Conservation (phyloP, 768 basidiomycete genomes). For the Phanerochaete sordida region DNA sequence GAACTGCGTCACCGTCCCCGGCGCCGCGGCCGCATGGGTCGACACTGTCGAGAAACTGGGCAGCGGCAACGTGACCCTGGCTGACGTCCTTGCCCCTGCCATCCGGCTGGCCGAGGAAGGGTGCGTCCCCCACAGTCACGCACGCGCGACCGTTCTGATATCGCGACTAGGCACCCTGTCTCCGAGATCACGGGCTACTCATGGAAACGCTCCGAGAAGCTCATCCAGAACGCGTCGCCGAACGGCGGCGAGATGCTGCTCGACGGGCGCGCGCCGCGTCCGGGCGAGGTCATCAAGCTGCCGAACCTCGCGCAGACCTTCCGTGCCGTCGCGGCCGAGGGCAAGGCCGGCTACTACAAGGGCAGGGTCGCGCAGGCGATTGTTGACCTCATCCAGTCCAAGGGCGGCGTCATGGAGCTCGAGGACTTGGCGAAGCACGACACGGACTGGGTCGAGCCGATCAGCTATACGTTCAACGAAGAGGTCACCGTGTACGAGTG, state of each 20-base stretch:
- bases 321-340: constrained; percentile 69
- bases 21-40: constrained; percentile 93
- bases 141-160: neutral
- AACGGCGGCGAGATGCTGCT: constrained; percentile 85
- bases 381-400: constrained; percentile 77
- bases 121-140: constrained; percentile 33
- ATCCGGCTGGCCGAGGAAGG: constrained; percentile 91
- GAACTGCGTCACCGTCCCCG: constrained; percentile 90
- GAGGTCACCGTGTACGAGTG: constrained; percentile 88
- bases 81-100: constrained; percentile 83
- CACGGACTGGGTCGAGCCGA: constrained; percentile 81
- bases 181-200: constrained; percentile 71
- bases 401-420: constrained; percentile 92
- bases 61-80: constrained; percentile 60
- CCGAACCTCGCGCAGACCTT: constrained; percentile 82
- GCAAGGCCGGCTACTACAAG: constrained; percentile 92
- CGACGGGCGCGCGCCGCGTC: constrained; percentile 76
- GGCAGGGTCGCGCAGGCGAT: constrained; percentile 88
- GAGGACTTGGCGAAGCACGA: constrained; percentile 87
- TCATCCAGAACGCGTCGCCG: constrained; percentile 81
- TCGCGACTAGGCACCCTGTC: constrained; percentile 44
- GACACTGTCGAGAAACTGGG: constrained; percentile 86
- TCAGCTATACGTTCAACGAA: constrained; percentile 81
- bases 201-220: constrained; percentile 60
- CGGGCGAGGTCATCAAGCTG: constrained; percentile 80